Evolutionary conservation across 805 yeast genomes (phyloP).

Genomic region (Lachancea meyersii): DNA sequence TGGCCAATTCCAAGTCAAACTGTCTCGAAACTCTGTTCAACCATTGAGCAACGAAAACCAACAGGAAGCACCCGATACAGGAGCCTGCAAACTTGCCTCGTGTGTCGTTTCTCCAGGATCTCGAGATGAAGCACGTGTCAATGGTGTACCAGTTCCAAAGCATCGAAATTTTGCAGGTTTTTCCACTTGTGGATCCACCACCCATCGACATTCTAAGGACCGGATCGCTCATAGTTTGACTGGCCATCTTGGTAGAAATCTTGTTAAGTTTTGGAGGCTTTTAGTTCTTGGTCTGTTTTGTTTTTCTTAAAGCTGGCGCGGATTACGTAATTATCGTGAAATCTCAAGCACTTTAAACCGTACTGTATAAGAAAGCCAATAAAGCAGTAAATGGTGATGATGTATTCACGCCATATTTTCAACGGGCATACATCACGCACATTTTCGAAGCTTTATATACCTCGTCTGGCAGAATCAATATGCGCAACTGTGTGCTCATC

Average conservation of each 20-base stretch:
- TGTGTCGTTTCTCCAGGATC: constrained; percentile 55
- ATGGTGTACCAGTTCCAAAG: constrained; percentile 71
- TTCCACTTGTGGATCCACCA: constrained; percentile 5
- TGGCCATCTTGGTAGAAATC: background rate
- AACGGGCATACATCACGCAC: background rate
- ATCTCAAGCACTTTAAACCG: too few relatives aligned
- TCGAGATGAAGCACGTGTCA: constrained; percentile 58
- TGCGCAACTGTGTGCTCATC: too few relatives aligned
- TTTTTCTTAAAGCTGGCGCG: too few relatives aligned
- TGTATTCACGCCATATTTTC: too few relatives aligned
- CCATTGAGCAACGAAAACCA: constrained; percentile 54
- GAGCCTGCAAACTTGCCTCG: constrained; percentile 66
- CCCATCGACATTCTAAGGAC: constrained; percentile 11
- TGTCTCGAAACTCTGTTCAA: constrained; percentile 50
- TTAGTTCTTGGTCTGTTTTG: background rate
- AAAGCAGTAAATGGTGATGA: too few relatives aligned
- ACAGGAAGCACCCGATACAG: constrained; percentile 59
- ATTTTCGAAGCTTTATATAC: background rate
- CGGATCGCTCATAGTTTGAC: background rate
- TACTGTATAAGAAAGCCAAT: too few relatives aligned
- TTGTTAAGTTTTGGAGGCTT: background rate
- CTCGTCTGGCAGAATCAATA: background rate
- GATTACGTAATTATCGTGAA: too few relatives aligned
- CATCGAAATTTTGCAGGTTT: constrained; percentile 37
- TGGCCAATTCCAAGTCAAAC: constrained; percentile 38